Evolutionary conservation across 2,329 filamentous ascomycete genomes (phyloP), one percentile per base, ranked within the genome.

Genomic region (Chaetomiaceae sp.): DNA sequence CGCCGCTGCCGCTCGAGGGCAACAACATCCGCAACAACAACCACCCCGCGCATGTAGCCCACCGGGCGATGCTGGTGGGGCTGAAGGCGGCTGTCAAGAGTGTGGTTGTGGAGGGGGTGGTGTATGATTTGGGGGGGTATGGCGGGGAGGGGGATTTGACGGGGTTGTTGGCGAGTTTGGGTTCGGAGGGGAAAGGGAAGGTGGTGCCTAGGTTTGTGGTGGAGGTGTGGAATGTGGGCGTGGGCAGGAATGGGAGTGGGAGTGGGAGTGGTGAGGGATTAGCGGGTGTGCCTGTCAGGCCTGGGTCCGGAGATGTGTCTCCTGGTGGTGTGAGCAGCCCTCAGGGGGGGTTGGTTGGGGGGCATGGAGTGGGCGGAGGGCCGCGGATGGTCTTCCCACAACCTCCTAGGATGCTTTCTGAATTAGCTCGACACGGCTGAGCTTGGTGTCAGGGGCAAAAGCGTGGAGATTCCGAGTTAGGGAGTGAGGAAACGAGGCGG

Each of bases 61-160:
- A 47, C 54, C n/a, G 31, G 14, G 2, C 20, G 37, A 9, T 45
- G 51, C 14, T 49, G 44, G 43, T 12, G 17, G 29, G 44, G 6
- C 55, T 68, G 36, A 52, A 61, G 15, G 64, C 64, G 11, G 39
- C 44, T 20, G 59, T 69, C 12, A 58, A 56, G 17, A 46, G 54
- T 8, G 63, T 62, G 23, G 48, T 55, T 20, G 59, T 65, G 45
- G 65, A 59, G 19, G 54, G 53, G 46, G 62, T 63, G 50, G 55
- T 57, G 25, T 70, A 66, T 53, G 65, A 69, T 34, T 54, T 71
- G 60, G 61, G 55, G 11, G 49, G 53, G 38, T 70, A 65, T 47
- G 47, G 45, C 6, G 61, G 63, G 11, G 68, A 68, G 36, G 27
- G 27, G 27, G 65, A 69, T 55, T 39, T 71, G 25, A 56, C 60